Conservation (phyloP, 2,329 filamentous ascomycete genomes). For the Dothideomycetidae sp. region DNA sequence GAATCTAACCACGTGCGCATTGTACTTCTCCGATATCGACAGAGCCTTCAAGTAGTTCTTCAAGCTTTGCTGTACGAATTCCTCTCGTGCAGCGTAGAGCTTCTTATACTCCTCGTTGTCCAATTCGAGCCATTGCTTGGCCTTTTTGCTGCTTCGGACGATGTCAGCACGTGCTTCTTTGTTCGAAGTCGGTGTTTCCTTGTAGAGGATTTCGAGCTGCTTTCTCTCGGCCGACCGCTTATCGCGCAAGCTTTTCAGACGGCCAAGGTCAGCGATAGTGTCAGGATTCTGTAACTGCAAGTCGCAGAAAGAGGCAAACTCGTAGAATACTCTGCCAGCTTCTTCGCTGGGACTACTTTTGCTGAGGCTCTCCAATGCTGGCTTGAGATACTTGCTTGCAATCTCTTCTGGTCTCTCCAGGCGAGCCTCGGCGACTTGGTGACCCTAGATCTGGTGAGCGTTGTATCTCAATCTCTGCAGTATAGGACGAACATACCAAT, state of each 20-base stretch:
- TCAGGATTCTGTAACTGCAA: conserved; percentile 81
- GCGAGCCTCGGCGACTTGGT: conserved; percentile 77
- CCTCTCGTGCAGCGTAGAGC: conserved; percentile 58
- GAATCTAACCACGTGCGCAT: conserved; percentile 82
- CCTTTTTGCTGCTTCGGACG: conserved; percentile 42
- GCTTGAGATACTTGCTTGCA: conserved; percentile 70
- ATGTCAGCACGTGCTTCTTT: conserved; percentile 25
- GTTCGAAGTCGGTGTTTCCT: conserved; percentile 11
- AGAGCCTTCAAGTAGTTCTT: conserved; percentile 87
- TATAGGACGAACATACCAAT: conserved; percentile 36
- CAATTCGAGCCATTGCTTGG: conserved; percentile 79
- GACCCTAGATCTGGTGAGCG: conserved; percentile 37
- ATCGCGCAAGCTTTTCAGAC: conserved; percentile 64
- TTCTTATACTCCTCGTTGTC: conserved; percentile 78
- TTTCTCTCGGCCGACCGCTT: conserved; percentile 65
- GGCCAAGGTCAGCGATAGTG: conserved; percentile 66
- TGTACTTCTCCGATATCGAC: conserved; percentile 70
- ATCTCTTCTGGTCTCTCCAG: conserved; percentile 86
- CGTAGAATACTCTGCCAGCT: conserved; percentile 79
- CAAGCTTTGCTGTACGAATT: conserved; percentile 75
- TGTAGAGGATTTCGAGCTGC: conserved; percentile 51
- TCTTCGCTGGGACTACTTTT: conserved; percentile 53
- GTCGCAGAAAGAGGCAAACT: conserved; percentile 92
- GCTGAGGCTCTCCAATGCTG: conserved; percentile 68
- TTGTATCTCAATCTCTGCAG: conserved; percentile 10